A percentile compares a stretch with the other conserved stretches of the same genome.
phyloP scores from a whole-genome alignment of 2,329 filamentous ascomycete species.

The Ophiosphaerella korrae region DNA sequence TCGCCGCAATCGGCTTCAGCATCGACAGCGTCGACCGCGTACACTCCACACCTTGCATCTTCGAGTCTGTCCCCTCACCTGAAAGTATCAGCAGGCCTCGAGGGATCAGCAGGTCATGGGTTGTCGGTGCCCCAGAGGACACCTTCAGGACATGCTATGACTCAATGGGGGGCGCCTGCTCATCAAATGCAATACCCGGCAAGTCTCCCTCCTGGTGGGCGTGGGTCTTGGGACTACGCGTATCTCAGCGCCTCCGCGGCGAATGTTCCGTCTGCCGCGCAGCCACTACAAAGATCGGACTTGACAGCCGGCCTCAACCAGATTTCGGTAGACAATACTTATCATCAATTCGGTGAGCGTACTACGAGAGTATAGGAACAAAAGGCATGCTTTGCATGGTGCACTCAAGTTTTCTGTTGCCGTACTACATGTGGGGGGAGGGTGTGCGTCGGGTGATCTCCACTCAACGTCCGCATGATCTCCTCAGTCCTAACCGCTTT shows the following conservation, averaged over 20 bases:
- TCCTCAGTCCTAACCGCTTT: conserved; percentile 24
- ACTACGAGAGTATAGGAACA: conserved; percentile 43
- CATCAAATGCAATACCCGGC: conserved; percentile 43
- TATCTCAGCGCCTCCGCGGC: conserved; percentile 38
- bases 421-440: conserved; percentile 28
- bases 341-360: conserved; percentile 46
- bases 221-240: conserved; percentile 45
- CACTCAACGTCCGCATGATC: conserved; percentile 39
- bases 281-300: conserved; percentile 41
- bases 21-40: conserved; percentile 51
- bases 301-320: conserved; percentile 37
- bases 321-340: conserved; percentile 35
- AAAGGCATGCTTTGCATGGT: conserved; percentile 5
- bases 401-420: conserved; percentile 17
- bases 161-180: conserved; percentile 38
- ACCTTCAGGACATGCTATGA: conserved; percentile 41
- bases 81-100: conserved; percentile 46
- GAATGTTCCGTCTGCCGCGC: conserved; percentile 32
- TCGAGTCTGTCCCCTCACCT: conserved; percentile 54
- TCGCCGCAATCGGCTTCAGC: conserved; percentile 57
- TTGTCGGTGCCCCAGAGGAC: conserved; percentile 42
- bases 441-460: conserved; percentile 39
- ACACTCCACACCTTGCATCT: conserved; percentile 50
- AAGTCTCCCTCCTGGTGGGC: conserved; percentile 35
- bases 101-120: conserved; percentile 44